Evolutionary conservation across 768 basidiomycete genomes (phyloP), one percentile per base, ranked within the genome.

Genomic region (Lactifluus subvellereus): DNA sequence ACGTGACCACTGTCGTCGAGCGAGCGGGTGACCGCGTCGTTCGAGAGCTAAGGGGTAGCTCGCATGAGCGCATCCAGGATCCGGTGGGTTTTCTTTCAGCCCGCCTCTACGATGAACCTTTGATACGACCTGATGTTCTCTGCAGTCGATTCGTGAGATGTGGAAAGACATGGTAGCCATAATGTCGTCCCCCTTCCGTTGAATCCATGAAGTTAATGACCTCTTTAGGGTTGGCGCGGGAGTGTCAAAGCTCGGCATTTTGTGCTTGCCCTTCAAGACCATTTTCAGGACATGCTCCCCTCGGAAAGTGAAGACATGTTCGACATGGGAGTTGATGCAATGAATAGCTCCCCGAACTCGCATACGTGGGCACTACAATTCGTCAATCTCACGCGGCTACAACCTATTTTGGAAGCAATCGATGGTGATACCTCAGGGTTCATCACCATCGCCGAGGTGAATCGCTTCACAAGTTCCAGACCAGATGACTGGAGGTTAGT

Each of bases 401-500:
- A 69, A 51, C 60, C 66, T 1, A 71, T 74, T 20, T 50, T 68
- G 52, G 75, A 75, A 51, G 74, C 73, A 13, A 68, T 75, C 50
- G 75, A 76, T 58, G 71, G 72, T 22, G 73, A 76, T 53, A 69
- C 70, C 2, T 74, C 73, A 0, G 74, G 75, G 5, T 75, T 71
- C 55, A 70, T 72, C 57, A 72, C 71, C 0, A 69, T 75, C n/a
- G 40, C 62, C 4, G 74, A 76, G 55, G 69, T 74, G 18, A 76
- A 76, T 55, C 54, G 50, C 0, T 74, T 76, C 52, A 73, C 72
- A 3, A 48, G 59, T 4, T 57, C 66, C 20, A 60, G 68, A 7
- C 75, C 73, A 1, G 16, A 33, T 1, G 65, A 64, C 6, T 76
- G 74, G 74, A 76, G 56, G 65, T 66, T 20, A 30, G 65, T 58